Evolutionary conservation across 768 basidiomycete species (phyloP).

Genomic region (Ramaria rubella): DNA sequence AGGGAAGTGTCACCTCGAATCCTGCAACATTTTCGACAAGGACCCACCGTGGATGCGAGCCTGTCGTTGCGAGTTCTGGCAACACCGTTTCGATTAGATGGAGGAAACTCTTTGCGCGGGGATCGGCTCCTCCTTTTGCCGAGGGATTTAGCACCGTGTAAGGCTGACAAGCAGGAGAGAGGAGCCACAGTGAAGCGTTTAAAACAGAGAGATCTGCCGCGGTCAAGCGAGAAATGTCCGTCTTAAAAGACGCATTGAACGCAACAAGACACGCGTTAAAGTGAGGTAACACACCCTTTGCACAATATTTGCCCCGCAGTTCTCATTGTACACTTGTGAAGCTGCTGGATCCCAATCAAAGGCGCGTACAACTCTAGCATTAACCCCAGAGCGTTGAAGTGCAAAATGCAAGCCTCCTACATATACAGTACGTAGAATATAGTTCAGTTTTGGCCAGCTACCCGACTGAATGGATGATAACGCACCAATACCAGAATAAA

Average conservation of each 20-base stretch:
- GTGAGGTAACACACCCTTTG: conserved; percentile 39
- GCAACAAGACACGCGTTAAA: neutral
- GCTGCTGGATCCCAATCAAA: conserved; percentile 81
- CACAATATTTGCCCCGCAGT: conserved; percentile 43
- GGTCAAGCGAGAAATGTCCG: conserved; percentile 56
- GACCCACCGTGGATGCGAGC: conserved; percentile 49
- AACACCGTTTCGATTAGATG: conserved; percentile 59
- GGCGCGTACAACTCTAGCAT: conserved; percentile 50
- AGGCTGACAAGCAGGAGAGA: conserved; percentile 80
- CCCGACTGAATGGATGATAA: conserved; percentile 14
- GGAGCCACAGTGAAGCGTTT: conserved; percentile 62
- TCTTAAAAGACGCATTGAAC: conserved; percentile 27
- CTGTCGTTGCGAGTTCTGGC: conserved; percentile 42
- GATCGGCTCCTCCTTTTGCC: conserved; percentile 64
- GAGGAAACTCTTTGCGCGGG: conserved; percentile 69
- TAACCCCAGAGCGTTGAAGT: conserved; percentile 43
- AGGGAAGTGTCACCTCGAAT: conserved; percentile 51
- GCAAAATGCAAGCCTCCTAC: conserved; percentile 71
- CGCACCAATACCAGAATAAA: conserved; percentile 75
- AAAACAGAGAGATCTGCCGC: conserved; percentile 39
- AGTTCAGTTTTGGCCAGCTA: neutral
- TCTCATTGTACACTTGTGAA: conserved; percentile 60
- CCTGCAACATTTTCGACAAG: conserved; percentile 80
- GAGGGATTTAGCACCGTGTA: conserved; percentile 73
- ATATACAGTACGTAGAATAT: conserved; percentile 1